Percentiles rank a stretch among this genome's conserved stretches.
Conservation (phyloP, 768 basidiomycete species). For the Hericium rajendrae region DNA sequence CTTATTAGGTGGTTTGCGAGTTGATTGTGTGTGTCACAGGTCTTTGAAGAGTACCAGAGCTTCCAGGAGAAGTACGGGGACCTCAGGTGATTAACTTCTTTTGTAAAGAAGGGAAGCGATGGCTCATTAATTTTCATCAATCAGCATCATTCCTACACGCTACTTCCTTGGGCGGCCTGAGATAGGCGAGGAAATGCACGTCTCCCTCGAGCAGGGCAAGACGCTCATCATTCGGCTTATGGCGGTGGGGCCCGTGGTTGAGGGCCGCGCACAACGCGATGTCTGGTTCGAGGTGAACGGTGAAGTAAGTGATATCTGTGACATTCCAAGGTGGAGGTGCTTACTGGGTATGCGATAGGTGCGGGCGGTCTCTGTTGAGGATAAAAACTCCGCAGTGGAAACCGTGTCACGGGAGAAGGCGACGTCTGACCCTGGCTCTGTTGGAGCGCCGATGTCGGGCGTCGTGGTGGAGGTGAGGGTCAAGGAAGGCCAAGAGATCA, state of each 20-base stretch:
- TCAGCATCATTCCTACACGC: constrained; percentile 90
- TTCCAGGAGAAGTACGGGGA: constrained; percentile 96
- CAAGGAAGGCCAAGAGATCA: constrained; percentile 95
- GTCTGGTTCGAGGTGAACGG: constrained; percentile 99
- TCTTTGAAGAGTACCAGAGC: constrained; percentile 93
- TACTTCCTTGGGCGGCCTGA: constrained; percentile 93
- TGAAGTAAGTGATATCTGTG: constrained; percentile 46
- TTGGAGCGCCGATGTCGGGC: constrained; percentile 96
- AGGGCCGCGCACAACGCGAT: constrained; percentile 86
- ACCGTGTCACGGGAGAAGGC: constrained; percentile 93
- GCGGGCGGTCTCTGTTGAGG: constrained; percentile 91
- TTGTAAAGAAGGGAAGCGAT: constrained; percentile 6
- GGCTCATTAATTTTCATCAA: constrained; percentile 1
- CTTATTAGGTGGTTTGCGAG: not conserved
- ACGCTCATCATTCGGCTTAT: constrained; percentile 93
- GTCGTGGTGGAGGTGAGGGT: constrained; percentile 97
- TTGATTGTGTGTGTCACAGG: constrained; percentile 33
- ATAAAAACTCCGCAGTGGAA: constrained; percentile 95
- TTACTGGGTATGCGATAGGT: constrained; percentile 37
- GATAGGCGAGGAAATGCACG: constrained; percentile 92
- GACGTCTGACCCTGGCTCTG: constrained; percentile 87
- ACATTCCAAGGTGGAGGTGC: not conserved
- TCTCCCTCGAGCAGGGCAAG: constrained; percentile 94
- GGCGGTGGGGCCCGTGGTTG: constrained; percentile 89
- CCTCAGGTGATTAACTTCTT: constrained; percentile 51